These are phyloP conservation scores for Alternaria novae-zelandiae DNA, from an alignment of 2,329 filamentous ascomycete species.

Conservation along the genomic window DNA sequence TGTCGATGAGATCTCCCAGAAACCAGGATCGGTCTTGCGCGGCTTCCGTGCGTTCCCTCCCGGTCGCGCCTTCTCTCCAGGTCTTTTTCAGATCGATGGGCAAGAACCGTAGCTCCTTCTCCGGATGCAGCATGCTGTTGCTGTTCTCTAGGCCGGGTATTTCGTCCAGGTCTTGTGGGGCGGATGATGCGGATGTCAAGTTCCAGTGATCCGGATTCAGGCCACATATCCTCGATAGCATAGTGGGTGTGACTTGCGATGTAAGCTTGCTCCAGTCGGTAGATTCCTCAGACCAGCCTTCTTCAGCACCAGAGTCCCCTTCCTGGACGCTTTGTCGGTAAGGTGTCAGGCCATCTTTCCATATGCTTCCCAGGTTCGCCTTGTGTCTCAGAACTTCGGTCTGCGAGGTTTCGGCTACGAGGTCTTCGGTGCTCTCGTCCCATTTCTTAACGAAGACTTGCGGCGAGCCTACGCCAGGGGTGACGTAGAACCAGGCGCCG, in stretches of 20 bases:
- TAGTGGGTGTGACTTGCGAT: constrained; percentile 54
- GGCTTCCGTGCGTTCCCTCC: constrained; percentile 66
- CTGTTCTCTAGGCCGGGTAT: constrained; percentile 62
- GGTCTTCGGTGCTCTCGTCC: constrained; percentile 56
- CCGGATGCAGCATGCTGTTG: constrained; percentile 37
- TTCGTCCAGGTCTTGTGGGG: constrained; percentile 61
- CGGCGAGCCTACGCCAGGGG: constrained; percentile 43
- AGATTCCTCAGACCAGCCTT: constrained; percentile 50
- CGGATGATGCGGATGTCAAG: constrained; percentile 65
- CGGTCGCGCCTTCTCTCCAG: constrained; percentile 67
- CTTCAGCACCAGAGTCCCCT: constrained; percentile 35
- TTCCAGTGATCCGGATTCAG: constrained; percentile 58
- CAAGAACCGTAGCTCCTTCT: constrained; percentile 59
- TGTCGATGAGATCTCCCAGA: constrained; percentile 59
- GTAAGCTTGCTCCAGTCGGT: constrained; percentile 63
- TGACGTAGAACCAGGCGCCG: constrained; percentile 66
- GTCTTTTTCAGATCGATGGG: constrained; percentile 67
- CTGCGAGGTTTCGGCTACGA: constrained; percentile 51
- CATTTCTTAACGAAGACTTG: constrained; percentile 64
- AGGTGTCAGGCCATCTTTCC: constrained; percentile 59
- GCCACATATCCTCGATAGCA: constrained; percentile 61
- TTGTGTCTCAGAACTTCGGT: constrained; percentile 57
- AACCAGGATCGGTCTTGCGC: constrained; percentile 69
- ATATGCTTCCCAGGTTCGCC: constrained; percentile 63
- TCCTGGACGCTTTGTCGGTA: constrained; percentile 53